phyloP scores from a whole-genome alignment of 2,329 filamentous ascomycete species.

The Orbilia javanica region DNA sequence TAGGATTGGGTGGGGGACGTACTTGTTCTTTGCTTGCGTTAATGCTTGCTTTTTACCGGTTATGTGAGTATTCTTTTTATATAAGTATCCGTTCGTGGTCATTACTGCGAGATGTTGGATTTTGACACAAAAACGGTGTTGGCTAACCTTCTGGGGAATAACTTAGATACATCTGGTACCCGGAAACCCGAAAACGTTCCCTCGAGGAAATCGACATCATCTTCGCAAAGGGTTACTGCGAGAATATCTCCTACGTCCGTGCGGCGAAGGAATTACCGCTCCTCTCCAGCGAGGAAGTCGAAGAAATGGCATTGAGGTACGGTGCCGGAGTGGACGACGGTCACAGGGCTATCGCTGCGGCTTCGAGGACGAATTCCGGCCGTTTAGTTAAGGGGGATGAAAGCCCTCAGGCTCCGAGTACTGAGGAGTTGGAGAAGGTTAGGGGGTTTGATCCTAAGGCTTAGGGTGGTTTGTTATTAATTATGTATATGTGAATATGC shows the following conservation, averaged over 20 bases:
- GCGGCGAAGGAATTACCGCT: slow-evolving; percentile 72
- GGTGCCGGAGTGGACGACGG: slow-evolving; percentile 59
- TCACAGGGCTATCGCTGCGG: slow-evolving; percentile 19
- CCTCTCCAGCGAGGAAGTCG: slow-evolving; percentile 70
- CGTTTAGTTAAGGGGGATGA: slow-evolving; percentile 4
- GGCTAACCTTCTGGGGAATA: background rate
- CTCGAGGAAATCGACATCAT: slow-evolving; percentile 65
- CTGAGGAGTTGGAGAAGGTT: slow-evolving; percentile 9
- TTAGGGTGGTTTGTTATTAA: background rate
- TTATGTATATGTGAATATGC: background rate
- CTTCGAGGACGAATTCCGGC: slow-evolving; percentile 21
- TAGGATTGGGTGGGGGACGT: slow-evolving; percentile 63
- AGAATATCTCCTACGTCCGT: slow-evolving; percentile 73
- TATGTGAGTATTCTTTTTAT: slow-evolving; percentile 63
- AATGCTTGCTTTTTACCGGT: slow-evolving; percentile 65
- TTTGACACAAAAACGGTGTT: background rate
- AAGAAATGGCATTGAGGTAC: slow-evolving; percentile 67
- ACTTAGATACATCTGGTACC: slow-evolving; percentile 26
- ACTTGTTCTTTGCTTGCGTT: slow-evolving; percentile 65
- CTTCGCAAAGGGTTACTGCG: slow-evolving; percentile 69
- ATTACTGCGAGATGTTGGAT: background rate
- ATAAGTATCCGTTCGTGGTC: slow-evolving; percentile 59
- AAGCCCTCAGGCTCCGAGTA: background rate
- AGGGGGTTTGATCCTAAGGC: background rate
- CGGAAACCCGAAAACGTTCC: slow-evolving; percentile 62